A percentile compares a stretch with the other conserved stretches of the same genome.
Conservation (phyloP, 441 rosid species). For the Gossypium laxum region DNA sequence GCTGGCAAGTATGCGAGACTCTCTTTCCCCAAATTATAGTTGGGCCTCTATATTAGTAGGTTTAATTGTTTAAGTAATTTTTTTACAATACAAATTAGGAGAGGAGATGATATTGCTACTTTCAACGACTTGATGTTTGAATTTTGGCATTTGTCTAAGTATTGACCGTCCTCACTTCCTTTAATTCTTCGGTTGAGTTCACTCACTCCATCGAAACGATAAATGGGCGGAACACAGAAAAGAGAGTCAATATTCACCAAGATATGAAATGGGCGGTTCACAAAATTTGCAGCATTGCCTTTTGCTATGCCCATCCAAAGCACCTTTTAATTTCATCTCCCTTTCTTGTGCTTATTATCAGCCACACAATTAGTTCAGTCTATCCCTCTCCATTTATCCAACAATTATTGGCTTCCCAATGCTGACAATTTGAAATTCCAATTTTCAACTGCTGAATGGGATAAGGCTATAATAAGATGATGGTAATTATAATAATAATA, state of each 20-base stretch:
- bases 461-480: no score
- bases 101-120: no score
- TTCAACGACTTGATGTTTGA: no score
- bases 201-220: no score
- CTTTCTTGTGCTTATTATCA: not conserved
- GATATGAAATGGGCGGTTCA: constrained; percentile 5
- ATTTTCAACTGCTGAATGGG: no score
- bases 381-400: not conserved
- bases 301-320: not conserved
- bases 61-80: not conserved
- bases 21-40: not conserved
- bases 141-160: no score
- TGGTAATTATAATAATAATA: no score
- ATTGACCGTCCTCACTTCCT: no score
- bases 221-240: not conserved
- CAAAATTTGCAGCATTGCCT: not conserved
- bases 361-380: not conserved
- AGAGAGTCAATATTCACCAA: not conserved
- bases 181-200: no score
- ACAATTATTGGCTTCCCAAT: not conserved
- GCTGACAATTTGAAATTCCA: no score
- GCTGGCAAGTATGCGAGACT: not conserved
- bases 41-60: not conserved
- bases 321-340: not conserved
- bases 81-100: no score